Evolutionary conservation across 1,139 yeast species (phyloP), one percentile per base, ranked within the genome.

Genomic region (Sugiyamaella paludigena): DNA sequence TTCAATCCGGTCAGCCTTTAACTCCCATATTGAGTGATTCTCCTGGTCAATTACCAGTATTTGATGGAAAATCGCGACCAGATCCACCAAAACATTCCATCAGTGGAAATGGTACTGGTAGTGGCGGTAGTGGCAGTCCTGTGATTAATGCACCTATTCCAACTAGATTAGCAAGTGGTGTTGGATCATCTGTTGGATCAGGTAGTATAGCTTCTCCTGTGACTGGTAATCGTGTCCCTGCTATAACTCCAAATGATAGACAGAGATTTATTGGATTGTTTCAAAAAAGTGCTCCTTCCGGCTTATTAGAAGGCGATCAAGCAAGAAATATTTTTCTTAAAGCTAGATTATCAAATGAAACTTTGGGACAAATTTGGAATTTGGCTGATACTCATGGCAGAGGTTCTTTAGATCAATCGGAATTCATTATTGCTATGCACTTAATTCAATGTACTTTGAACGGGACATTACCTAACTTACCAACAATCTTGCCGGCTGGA

Each of bases 351-450:
- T 88, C 96, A 16, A 79, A 83, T 34, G 78, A 80, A 27, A 78
- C 83, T 1, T 74, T 92, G 58, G 95, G 95, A 48, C 87, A 84
- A 62, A 83, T 92, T 50, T 92, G 98, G 98, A 78, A 79, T 50
- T 74, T 92, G 55, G 92, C 87, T 30, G 98, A 94, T 65, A 79
- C 81, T 52, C 78, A 80, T 49, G 83, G 82, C 58, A 68, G 78
- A 2, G 98, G 98, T 6, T 75, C 78, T 47, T 78, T 92, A 60
- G 77, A 79, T 52, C 78, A 81, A 61, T 76, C 82, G 19, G 91
- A 87, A 59, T 92, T 94, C 62, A 80, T 87, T 34, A 79, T 92
- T 59, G 98, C 98, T 7, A 92, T 94, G 98, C 95, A 87, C 69
- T 76, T 94, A 63, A 87, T 94, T 54, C 97, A 91, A 66, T 83